Evolutionary conservation across 192 early-diverging fungal species (phyloP).

Genomic region (Mycoemilia scoparia): DNA sequence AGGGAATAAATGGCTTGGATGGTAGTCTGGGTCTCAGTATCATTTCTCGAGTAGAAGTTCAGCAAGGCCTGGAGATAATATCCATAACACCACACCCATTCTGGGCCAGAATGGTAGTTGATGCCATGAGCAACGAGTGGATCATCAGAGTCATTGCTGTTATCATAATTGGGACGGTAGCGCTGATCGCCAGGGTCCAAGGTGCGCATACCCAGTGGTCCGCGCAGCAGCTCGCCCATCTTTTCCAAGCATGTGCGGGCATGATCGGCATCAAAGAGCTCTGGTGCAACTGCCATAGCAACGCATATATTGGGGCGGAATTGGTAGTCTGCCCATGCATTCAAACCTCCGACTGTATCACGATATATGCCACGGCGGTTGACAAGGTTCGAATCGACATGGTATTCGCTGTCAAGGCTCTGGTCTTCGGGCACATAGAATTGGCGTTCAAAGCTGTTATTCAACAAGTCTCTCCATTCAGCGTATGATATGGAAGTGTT

Average conservation of each 20-base stretch:
- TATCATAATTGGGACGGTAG: slow-evolving; percentile 91
- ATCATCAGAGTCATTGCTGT: slow-evolving; percentile 73
- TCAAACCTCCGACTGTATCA: slow-evolving; percentile 56
- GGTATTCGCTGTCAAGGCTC: slow-evolving; percentile 38
- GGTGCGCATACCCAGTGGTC: slow-evolving; percentile 87
- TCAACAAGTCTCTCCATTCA: slow-evolving; percentile 66
- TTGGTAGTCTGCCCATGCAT: slow-evolving; percentile 75
- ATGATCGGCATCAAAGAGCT: slow-evolving; percentile 67
- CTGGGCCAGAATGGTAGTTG: slow-evolving; percentile 97
- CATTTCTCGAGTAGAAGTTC: slow-evolving; percentile 35
- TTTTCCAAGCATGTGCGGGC: slow-evolving; percentile 49
- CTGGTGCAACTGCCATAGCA: slow-evolving; percentile 88
- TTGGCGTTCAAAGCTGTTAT: slow-evolving; percentile 62
- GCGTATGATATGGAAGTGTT: slow-evolving; percentile 33
- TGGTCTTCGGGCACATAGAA: slow-evolving; percentile 81
- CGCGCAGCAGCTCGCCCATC: slow-evolving; percentile 47
- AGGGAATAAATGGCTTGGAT: slow-evolving; percentile 36
- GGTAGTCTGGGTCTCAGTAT: slow-evolving; percentile 2
- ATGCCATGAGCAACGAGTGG: slow-evolving; percentile 79
- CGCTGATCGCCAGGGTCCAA: slow-evolving; percentile 83
- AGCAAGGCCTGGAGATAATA: slow-evolving; percentile 79
- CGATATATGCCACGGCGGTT: slow-evolving; percentile 90
- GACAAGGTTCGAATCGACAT: slow-evolving; percentile 36
- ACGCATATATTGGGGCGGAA: slow-evolving; percentile 80
- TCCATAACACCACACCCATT: slow-evolving; percentile 91